Base-by-base conservation (phyloP, 352 stramenopile genomes). In the Pythium vanterpoolii region DNA sequence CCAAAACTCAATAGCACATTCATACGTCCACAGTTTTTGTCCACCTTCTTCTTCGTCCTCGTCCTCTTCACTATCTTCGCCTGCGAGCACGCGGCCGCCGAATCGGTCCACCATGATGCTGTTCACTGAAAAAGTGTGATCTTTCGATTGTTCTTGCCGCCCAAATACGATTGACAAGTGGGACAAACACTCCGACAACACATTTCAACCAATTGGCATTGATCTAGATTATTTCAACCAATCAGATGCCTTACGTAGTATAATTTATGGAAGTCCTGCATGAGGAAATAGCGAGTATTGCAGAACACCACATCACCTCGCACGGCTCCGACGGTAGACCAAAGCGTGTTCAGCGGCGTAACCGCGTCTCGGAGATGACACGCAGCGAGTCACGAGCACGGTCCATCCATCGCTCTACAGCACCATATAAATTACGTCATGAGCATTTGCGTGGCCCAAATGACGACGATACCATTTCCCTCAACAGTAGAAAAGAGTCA, bases 61-160 rank as follows among this genome's bases (percentile, higher is more conserved):
- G 60, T 91, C 82, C 48, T 90, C 77, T 67, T 91, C 82, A 63
- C 82, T 91, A 71, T 91, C 82, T 68, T 91, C 82, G 42, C 82
- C 82, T 48, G 77, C 79, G 9, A 87, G 73, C 45, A 91, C 82
- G 44, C 82, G 82, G 3, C 82, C 82, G 54, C 79, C 74, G 48
- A 77, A 74, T 6, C 55, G 77, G 67, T 83, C 69, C 21, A 74
- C 53, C 80, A 88, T 90, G 34, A 11, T 48, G 34, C 23, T 39
- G 11, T 43, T 56, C 21, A 28, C 5, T 21, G 18, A 13, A 18
- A 28, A 6, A 46, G 6, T 28, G n/a, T 54, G 28, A 31, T 42
- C 42, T 30, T 55, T 51, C 3, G 42, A 16, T 18, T 46, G 50
- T 18, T 51, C 52, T 55, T 62, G 19, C 24, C 5, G 14, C 24